Base-by-base conservation (phyloP, 345 rosid species). In the Viola odorata region DNA sequence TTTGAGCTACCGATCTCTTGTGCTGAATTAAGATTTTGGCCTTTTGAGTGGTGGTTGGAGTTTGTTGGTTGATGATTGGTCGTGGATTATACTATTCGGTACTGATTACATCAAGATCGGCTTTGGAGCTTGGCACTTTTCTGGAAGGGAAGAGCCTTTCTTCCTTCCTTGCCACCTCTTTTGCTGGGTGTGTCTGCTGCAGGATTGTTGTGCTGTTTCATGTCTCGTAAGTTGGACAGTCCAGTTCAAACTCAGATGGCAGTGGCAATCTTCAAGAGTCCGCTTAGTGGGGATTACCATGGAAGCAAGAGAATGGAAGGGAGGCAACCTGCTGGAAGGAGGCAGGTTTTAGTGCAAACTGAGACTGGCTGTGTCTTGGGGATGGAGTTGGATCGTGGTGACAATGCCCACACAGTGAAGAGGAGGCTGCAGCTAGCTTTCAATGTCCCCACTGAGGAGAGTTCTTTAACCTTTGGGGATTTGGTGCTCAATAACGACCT, bases 171-270 rank as follows among this genome's bases (percentile, higher is more conserved):
- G 67, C 78, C 8, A 76, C 78, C 77, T 41, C 72, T 63, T 69
- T 71, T 68, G 70, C 76, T 45, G 48, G 80, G 78, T 64, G 47
- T 66, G 12, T 47, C 69, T 67, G 65, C 60, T 53, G 50, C 65
- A 52, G 57, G 73, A 62, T 67, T 72, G 67, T 69, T 58, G 41
- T 65, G 72, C 71, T 72, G 40, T 81, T 90, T 84, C 77, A 95
- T 91, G 96, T 86, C 92, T 74, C 78, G 83, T 68, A 85, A 90
- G 65, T 73, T 85, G 65, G 97, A 90, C 81, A 86, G 97, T 72
- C 99, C 97, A 75, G 96, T 94, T 60, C 99, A 86, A 71, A 88
- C 95, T 7, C 99, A 91, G 77, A 88, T 91, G 96, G 97, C 96
- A 45, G 85, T 95, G 60, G 82, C 96, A 58, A 76, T 86, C 5